Base-by-base conservation (phyloP, 2,329 filamentous ascomycete genomes). In the Diaporthe ilicicola region DNA sequence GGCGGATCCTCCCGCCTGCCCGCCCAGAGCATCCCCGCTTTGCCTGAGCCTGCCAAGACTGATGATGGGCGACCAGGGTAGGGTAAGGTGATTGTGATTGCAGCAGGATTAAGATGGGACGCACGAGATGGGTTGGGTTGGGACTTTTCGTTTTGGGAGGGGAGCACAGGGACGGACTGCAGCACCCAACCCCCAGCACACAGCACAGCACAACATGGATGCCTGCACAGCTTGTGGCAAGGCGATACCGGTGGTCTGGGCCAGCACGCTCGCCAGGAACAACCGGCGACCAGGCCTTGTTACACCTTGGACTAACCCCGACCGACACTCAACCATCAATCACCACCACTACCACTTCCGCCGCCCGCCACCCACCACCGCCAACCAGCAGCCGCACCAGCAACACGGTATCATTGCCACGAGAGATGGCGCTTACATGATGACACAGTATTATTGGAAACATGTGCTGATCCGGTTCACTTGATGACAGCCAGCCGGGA, bases 401-500 rank as follows among this genome's bases (percentile, higher is more conserved):
- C 42, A 29, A 54, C 53, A 68, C 53, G 32, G 59, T 27, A 37
- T 37, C 44, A 50, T 64, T 64, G 44, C 44, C 59, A 64, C 59
- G 59, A 64, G 37, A 56, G 54, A 68, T 68, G 66, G 66, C 66
- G 66, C 66, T 68, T 59, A 59, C 53, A 68, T 68, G 66, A 68
- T 68, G 66, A 55, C 66, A n/a, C 46, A 17, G 53, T 42, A 22
- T 59, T 34, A 48, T 59, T 55, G 66, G 44, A 50, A 59, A 27
- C 53, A 50, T 22, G 42, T 42, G 66, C 66, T 46, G 53, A 68
- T 51, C 53, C 66, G 59, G 59, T 64, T 64, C 59, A 64, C 12
- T 64, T 50, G 59, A 64, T 64, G 59, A 64, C 59, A 50, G 29
- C 44, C 59, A 64, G 59, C 42, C 44, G 42, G 42, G 44, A 64